Conservation (phyloP, 148 eudicot genomes). For the Persicaria tinctoria region DNA sequence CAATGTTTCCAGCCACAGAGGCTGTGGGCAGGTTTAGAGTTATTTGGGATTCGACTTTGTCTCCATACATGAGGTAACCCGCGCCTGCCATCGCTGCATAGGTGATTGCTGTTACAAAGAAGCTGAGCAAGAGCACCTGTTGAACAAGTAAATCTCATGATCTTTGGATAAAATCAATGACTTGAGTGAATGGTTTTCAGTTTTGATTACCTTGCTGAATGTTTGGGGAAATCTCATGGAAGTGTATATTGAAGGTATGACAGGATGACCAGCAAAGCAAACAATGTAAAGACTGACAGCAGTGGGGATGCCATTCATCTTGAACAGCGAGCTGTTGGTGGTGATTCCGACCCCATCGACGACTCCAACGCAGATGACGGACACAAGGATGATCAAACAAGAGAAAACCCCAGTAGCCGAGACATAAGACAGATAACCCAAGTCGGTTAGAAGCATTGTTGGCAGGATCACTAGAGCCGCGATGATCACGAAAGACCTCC, state of each 20-base stretch:
- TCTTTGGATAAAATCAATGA: neutral
- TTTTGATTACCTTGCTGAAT: conserved; percentile 22
- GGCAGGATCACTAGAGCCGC: conserved; percentile 22
- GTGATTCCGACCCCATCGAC: conserved; percentile 21
- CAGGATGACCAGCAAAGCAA: conserved; percentile 35
- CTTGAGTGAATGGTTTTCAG: neutral
- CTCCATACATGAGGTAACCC: conserved; percentile 30
- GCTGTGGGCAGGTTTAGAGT: conserved; percentile 24
- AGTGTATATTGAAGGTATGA: conserved; percentile 26
- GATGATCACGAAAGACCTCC: conserved; percentile 19
- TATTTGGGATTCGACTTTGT: conserved; percentile 21
- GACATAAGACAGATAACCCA: conserved; percentile 25
- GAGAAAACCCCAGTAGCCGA: conserved; percentile 33
- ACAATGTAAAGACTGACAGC: conserved; percentile 25
- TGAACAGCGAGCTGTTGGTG: conserved; percentile 11
- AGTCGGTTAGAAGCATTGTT: conserved; percentile 24
- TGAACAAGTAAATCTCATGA: neutral
- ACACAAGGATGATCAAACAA: conserved; percentile 19
- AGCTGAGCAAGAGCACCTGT: conserved; percentile 26
- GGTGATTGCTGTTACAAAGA: conserved; percentile 18
- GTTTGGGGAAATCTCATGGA: conserved; percentile 20
- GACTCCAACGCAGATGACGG: conserved; percentile 22
- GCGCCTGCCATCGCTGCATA: conserved; percentile 19
- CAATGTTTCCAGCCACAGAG: conserved; percentile 20
- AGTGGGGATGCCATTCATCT: conserved; percentile 19